Percentiles rank a stretch among this genome's conserved stretches.
These are phyloP conservation scores for Orbilia javanica DNA, from an alignment of 2,329 filamentous ascomycete genomes.

Conservation along the genomic window DNA sequence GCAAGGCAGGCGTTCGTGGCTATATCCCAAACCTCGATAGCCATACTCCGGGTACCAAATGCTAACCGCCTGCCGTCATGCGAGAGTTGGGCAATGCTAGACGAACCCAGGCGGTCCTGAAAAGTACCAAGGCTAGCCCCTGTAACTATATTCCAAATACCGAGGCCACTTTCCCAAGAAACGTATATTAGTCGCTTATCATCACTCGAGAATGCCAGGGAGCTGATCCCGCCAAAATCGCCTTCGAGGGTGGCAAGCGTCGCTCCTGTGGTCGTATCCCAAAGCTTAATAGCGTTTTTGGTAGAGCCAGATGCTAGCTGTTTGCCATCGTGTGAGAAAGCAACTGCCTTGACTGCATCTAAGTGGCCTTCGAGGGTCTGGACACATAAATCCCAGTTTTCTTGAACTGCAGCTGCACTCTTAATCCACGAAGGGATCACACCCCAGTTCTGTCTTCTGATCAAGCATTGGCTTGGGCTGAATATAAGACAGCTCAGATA, in stretches of 20 bases:
- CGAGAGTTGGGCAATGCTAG: too few species aligned
- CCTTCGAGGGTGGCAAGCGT: too few species aligned
- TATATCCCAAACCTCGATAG: not conserved
- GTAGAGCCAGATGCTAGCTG: constrained; percentile 61
- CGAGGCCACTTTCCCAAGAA: not conserved
- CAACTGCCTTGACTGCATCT: constrained; percentile 57
- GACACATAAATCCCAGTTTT: constrained; percentile 14
- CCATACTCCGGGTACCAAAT: too few species aligned
- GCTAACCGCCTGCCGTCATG: too few species aligned
- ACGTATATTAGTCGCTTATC: not conserved
- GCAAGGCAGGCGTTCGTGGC: not conserved
- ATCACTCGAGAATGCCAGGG: too few species aligned
- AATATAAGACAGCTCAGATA: constrained; percentile 23
- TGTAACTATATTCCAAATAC: not conserved
- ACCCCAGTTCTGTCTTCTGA: constrained; percentile 5
- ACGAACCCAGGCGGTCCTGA: too few species aligned
- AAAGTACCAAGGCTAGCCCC: too few species aligned
- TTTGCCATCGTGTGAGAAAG: constrained; percentile 62
- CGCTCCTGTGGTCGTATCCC: too few species aligned
- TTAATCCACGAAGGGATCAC: constrained; percentile 1
- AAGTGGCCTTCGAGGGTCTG: not conserved
- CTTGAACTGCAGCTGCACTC: not conserved
- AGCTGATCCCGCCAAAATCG: too few species aligned
- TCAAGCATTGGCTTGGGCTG: constrained; percentile 1
- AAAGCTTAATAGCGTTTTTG: constrained; percentile 62